Percentiles rank a stretch among this genome's conserved stretches.
Conservation (phyloP, 352 stramenopile species). For the Thalassiosira livingstoniorum region DNA sequence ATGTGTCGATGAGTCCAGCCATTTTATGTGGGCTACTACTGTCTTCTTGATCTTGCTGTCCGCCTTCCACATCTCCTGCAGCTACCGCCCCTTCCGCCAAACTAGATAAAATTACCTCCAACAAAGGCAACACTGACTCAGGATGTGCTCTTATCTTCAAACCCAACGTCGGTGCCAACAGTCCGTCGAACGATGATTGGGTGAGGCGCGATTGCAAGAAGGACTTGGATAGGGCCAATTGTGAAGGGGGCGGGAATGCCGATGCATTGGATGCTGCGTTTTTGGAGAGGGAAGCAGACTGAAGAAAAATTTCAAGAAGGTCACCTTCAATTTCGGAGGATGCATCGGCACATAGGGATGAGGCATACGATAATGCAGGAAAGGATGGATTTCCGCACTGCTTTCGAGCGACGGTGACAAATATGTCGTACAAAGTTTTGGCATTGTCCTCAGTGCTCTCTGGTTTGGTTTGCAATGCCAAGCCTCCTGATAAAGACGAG, state of each 20-base stretch:
- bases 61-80: too few species aligned
- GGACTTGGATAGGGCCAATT: constrained; percentile 17
- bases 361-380: constrained; percentile 35
- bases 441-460: background rate
- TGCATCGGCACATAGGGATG: constrained; percentile 3
- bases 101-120: constrained; percentile 40
- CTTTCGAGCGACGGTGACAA: background rate
- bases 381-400: constrained; percentile 2
- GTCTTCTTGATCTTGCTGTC: too few species aligned
- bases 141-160: constrained; percentile 70
- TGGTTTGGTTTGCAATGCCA: background rate
- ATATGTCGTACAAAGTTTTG: background rate
- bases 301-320: constrained; percentile 22
- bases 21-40: too few species aligned
- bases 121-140: constrained; percentile 53
- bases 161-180: constrained; percentile 54
- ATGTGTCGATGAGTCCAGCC: constrained; percentile 23
- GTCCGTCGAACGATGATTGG: constrained; percentile 36
- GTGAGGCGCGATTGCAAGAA: background rate
- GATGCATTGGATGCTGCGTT: too few species aligned
- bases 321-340: background rate
- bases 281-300: constrained; percentile 7
- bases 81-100: background rate
- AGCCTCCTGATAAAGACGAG: background rate
- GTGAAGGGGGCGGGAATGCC: too few species aligned